Evolutionary conservation across 305 asterid genomes (phyloP), one percentile per base, ranked within the genome.

Genomic region (Plantago coronopus): DNA sequence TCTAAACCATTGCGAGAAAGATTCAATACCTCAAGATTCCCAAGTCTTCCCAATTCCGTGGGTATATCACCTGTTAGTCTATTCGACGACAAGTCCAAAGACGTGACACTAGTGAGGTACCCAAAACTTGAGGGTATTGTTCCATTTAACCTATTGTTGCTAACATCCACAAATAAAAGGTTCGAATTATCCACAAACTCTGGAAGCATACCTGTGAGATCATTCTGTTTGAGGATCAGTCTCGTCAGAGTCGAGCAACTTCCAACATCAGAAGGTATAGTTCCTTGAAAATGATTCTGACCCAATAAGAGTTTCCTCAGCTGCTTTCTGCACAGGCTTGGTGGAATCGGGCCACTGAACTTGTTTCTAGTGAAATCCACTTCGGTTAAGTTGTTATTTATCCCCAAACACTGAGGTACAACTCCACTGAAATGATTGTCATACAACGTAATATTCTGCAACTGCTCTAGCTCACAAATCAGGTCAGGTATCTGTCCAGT

Each of bases 351-450:
- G 60, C 98, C 97, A 1, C 75, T 64, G 75, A 91, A 91, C 62
- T 51, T 71, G 77, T 88, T 91, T 55, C 74, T 57, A 3, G 91
- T 76, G 64, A 88, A 72, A 57, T 91, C 96, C 18, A 91, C 46
- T 58, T 15, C 19, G 2, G 50, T 67, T 54, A 91, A 74, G 83
- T 79, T 81, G 64, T 79, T 71, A 69, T 91, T 82, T 62, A 86
- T 57, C 63, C 98, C 98, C 78, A 88, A 75, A 16, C 87, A 80
- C 57, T 78, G 91, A 64, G 98, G 98, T 69, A 91, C 55, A 31
- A 72, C 74, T 49, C 96, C 96, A 1, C 73, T 69, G 58, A 89
- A 82, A 43, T 44, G 74, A 78, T 91, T 91, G 17, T 77, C 86
- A 27, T 58, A 88, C 74, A 91, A 69, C 38, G 79, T 82, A 31